Base-by-base conservation (phyloP, 2,329 filamentous ascomycete species). In the Xylariaceae sp. region DNA sequence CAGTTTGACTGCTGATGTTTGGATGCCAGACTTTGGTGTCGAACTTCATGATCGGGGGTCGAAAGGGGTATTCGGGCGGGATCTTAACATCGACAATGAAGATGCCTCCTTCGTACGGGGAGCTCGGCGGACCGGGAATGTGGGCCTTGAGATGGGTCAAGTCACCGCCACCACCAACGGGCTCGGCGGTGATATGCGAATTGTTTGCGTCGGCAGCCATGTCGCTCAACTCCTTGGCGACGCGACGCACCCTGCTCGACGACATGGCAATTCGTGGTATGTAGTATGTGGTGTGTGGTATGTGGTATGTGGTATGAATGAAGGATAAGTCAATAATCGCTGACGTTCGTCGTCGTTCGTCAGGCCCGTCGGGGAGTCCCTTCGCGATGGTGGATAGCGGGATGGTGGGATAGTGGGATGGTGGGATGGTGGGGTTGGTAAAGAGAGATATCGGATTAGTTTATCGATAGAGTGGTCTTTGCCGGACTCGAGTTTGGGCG, bases 11-110 rank as follows among this genome's bases (percentile, higher is more conserved):
- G 78, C 89, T 95, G 74, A 99, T 84, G 68, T 99, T 99, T 35
- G 94, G 94, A 71, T 99, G 94, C 91, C 91, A 99, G 64, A 97
- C 87, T 72, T 87, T 91, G 60, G 94, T 99, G 61, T 87, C 82
- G 68, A 97, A 97, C 65, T 84, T 87, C 87, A 99, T 97, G 56
- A 83, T 72, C 3, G 94, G 94, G 3, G 92, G 89, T 64, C 91
- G 88, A 76, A 99, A 99, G 0, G 94, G 94, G 67, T 99, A 99
- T 63, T 88, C 88, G 59, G 81, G 81, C 0, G 92, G 91, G 51
- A 99, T 94, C 65, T 80, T 81, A 65, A 99, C 94, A 66, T 96
- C 89, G 62, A 99, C 83, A 12, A 80, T 73, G 70, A 84, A 99
- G 31, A 80, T 85, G 41, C 91, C 94, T 26, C 90, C 91, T 62